These are phyloP conservation scores for Hypomyces rosellus DNA, from an alignment of 2,329 filamentous ascomycete genomes.

Conservation along the genomic window DNA sequence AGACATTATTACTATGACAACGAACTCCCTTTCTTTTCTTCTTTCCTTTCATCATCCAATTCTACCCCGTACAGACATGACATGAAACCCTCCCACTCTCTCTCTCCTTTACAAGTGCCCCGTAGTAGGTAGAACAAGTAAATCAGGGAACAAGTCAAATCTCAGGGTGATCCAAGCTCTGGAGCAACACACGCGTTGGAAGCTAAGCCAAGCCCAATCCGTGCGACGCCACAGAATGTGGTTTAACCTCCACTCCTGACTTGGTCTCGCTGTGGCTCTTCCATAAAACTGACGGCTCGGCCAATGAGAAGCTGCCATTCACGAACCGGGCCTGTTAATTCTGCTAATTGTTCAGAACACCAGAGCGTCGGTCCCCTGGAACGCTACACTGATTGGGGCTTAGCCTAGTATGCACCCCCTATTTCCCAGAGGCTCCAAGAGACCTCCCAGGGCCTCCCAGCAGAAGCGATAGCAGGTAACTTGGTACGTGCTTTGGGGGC, in stretches of 20 bases:
- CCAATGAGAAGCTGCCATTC: constrained; percentile 9
- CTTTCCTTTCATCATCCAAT: constrained; percentile 1
- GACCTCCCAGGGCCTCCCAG: neutral
- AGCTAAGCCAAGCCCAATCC: constrained; percentile 10
- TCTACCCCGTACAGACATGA: no score
- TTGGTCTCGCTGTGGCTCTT: constrained; percentile 8
- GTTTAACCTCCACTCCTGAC: neutral
- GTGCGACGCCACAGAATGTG: constrained; percentile 8
- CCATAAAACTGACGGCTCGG: neutral
- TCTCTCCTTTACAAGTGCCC: neutral
- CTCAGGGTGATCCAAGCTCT: neutral
- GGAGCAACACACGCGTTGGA: constrained; percentile 3
- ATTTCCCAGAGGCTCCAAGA: constrained; percentile 7
- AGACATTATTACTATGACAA: no score
- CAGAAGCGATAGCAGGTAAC: neutral
- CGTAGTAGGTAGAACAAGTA: neutral
- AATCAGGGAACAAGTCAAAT: neutral
- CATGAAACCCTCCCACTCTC: no score
- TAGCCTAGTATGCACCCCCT: constrained; percentile 12
- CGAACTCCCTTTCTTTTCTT: neutral
- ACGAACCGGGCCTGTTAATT: constrained; percentile 2
- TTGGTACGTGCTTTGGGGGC: neutral
- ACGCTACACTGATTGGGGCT: constrained; percentile 2
- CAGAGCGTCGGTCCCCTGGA: constrained; percentile 10
- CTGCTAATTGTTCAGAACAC: constrained; percentile 9